These are phyloP conservation scores for Rosa rugosa DNA, from an alignment of 306 rosid species.

Conservation along the genomic window DNA sequence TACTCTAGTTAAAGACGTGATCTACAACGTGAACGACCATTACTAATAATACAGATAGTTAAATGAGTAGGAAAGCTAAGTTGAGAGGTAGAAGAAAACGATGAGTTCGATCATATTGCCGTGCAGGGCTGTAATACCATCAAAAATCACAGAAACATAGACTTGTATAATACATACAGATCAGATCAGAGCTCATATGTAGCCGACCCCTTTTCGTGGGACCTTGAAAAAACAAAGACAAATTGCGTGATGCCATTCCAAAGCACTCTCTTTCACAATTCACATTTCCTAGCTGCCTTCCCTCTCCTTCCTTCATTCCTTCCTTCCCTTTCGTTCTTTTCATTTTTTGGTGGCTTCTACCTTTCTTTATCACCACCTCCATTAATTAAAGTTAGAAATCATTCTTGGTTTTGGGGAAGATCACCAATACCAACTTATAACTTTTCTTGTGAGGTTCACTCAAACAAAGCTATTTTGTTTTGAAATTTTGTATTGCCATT, in stretches of 20 bases:
- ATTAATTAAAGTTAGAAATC: conserved; percentile 45
- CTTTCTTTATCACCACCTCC: conserved; percentile 54
- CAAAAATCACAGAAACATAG: neutral
- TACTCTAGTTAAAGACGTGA: neutral
- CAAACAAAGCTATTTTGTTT: neutral
- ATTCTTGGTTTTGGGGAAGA: conserved; percentile 64
- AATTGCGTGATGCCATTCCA: conserved; percentile 65
- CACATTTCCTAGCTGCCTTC: conserved; percentile 31
- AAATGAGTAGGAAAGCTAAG: conserved; percentile 20
- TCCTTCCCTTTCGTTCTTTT: conserved; percentile 15
- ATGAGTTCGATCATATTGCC: conserved; percentile 37
- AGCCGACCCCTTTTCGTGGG: conserved; percentile 54
- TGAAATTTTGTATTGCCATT: neutral
- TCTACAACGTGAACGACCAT: conserved; percentile 35
- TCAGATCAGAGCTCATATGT: neutral
- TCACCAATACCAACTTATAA: conserved; percentile 40
- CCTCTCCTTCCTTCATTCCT: conserved; percentile 9
- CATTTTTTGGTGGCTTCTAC: conserved; percentile 28
- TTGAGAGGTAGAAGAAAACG: conserved; percentile 57
- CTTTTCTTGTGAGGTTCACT: conserved; percentile 17
- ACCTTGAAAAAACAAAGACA: conserved; percentile 42
- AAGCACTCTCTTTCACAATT: conserved; percentile 63
- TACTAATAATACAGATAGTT: conserved; percentile 6
- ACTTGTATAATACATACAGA: neutral
- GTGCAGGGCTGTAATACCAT: conserved; percentile 40